A percentile compares a stretch with the other conserved stretches of the same genome.
phyloP scores from a whole-genome alignment of 176 grass and related monocot genomes.

The Poa annua region DNA sequence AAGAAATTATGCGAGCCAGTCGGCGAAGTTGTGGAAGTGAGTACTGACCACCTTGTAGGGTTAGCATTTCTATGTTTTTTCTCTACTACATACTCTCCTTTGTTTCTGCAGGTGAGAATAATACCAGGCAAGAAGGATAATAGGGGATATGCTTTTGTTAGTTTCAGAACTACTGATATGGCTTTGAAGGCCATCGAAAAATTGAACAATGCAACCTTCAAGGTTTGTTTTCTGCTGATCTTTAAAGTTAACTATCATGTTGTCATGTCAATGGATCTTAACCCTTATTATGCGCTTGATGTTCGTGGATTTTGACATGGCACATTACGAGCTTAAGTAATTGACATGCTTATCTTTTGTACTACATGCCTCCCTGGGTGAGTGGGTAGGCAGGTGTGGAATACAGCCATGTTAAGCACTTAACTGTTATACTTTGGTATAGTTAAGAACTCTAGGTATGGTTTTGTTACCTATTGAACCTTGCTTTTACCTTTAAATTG shows the following conservation, averaged over 20 bases:
- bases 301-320: slow-evolving; percentile 14
- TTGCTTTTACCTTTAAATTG: background rate
- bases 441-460: background rate
- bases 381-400: slow-evolving; percentile 1
- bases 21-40: slow-evolving; percentile 91
- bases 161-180: slow-evolving; percentile 68
- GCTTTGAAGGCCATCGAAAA: slow-evolving; percentile 74
- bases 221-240: slow-evolving; percentile 51
- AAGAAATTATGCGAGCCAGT: slow-evolving; percentile 69
- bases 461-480: background rate
- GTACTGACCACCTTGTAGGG: slow-evolving; percentile 36
- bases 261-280: slow-evolving; percentile 4
- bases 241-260: slow-evolving; percentile 11
- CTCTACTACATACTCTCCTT: slow-evolving; percentile 27
- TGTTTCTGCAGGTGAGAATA: slow-evolving; percentile 73
- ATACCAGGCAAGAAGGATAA: slow-evolving; percentile 67
- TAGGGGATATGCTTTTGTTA: slow-evolving; percentile 82
- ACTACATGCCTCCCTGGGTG: background rate
- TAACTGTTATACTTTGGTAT: background rate
- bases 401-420: background rate
- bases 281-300: background rate
- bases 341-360: background rate
- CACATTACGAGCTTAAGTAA: background rate
- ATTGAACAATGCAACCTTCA: slow-evolving; percentile 69
- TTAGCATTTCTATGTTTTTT: slow-evolving; percentile 40